A percentile compares a stretch with the other conserved stretches of the same genome.
Conservation (phyloP, 192 early-diverging fungal genomes). For the Oehlia diaphana region DNA sequence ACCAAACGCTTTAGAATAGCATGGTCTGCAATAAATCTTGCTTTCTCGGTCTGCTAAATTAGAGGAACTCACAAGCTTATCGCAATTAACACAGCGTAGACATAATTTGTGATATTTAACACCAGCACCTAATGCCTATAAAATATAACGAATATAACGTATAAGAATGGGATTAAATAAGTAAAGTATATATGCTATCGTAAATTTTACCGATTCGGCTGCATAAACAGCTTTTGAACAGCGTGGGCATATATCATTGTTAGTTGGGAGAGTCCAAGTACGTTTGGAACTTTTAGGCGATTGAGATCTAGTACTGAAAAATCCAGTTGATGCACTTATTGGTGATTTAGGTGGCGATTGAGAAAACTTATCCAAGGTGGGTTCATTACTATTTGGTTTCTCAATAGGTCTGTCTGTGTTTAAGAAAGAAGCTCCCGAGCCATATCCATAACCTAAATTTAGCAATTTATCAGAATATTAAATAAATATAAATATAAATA, state of each 20-base stretch:
- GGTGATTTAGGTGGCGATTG: conserved; percentile 22
- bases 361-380: background rate
- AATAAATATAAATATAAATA: too few relatives aligned
- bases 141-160: background rate
- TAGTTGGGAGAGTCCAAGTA: conserved; percentile 13
- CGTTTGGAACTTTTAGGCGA: background rate
- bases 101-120: conserved; percentile 63
- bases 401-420: conserved; percentile 37
- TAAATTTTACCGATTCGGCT: conserved; percentile 49
- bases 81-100: conserved; percentile 52
- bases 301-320: conserved; percentile 6
- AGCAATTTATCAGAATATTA: background rate
- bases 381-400: conserved; percentile 6
- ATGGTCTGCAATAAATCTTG: conserved; percentile 51
- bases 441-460: conserved; percentile 39
- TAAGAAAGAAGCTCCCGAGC: conserved; percentile 41
- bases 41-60: conserved; percentile 56
- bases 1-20: conserved; percentile 56
- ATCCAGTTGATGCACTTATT: conserved; percentile 12
- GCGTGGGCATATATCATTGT: conserved; percentile 51
- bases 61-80: conserved; percentile 54
- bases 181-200: background rate
- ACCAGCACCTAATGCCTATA: conserved; percentile 48
- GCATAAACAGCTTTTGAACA: conserved; percentile 61
- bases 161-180: background rate